Evolutionary conservation across 2,329 filamentous ascomycete genomes (phyloP).

Genomic region (Hypoxylon sp.): DNA sequence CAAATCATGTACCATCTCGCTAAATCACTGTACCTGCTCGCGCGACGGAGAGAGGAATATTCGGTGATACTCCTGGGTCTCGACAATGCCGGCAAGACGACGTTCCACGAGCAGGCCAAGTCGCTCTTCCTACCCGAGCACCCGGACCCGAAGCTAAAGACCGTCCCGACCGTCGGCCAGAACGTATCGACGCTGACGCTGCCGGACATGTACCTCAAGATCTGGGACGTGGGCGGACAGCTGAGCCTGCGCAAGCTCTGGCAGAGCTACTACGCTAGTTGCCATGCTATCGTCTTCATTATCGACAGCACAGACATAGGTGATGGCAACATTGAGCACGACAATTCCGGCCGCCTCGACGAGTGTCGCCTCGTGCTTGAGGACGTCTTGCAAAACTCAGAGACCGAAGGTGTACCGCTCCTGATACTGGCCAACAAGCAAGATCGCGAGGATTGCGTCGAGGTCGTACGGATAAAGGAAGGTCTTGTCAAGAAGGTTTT

Average conservation of each 20-base stretch:
- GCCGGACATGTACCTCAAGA: slow-evolving; percentile 95
- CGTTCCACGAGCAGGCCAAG: slow-evolving; percentile 96
- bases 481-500: slow-evolving; percentile 95
- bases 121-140: slow-evolving; percentile 78
- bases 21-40: slow-evolving; percentile 94
- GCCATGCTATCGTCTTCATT: slow-evolving; percentile 97
- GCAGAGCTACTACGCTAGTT: slow-evolving; percentile 95
- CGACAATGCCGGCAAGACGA: slow-evolving; percentile 98
- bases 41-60: slow-evolving; percentile 98
- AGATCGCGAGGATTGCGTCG: slow-evolving; percentile 95
- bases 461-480: slow-evolving; percentile 97
- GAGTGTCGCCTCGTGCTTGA: slow-evolving; percentile 93
- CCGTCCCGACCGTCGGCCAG: slow-evolving; percentile 96
- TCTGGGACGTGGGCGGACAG: slow-evolving; percentile 98
- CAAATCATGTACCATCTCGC: slow-evolving; percentile 89
- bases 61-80: slow-evolving; percentile 96
- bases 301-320: slow-evolving; percentile 96
- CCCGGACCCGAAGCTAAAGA: slow-evolving; percentile 78
- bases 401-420: slow-evolving; percentile 91
- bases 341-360: slow-evolving; percentile 75
- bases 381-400: slow-evolving; percentile 86
- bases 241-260: slow-evolving; percentile 89
- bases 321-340: slow-evolving; percentile 75
- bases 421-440: slow-evolving; percentile 97
- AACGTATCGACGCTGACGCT: slow-evolving; percentile 94